Percentiles rank a stretch among this genome's conserved stretches.
phyloP scores from a whole-genome alignment of 805 yeast species.

The Myxozyma neglecta region DNA sequence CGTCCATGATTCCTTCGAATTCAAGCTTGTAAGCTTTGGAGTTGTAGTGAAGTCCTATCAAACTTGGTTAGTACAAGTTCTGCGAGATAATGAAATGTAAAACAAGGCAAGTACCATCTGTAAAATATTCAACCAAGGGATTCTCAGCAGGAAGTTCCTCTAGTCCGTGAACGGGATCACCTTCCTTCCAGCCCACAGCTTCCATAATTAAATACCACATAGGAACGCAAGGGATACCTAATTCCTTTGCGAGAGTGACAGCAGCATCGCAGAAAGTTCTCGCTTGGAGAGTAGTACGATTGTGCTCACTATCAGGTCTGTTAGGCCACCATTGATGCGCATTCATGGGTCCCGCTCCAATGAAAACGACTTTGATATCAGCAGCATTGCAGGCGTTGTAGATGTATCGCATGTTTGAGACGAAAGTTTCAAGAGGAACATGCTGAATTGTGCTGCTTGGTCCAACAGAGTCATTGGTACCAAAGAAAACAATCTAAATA shows the following conservation, averaged over 20 bases:
- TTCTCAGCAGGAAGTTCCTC: conserved; percentile 9
- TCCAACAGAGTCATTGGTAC: conserved; percentile 71
- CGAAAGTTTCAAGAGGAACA: conserved; percentile 54
- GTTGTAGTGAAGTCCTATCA: conserved; percentile 58
- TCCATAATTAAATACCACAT: conserved; percentile 49
- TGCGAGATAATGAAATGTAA: conserved; percentile 37
- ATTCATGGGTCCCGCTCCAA: conserved; percentile 30
- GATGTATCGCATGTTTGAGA: conserved; percentile 50
- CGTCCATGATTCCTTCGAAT: conserved; percentile 47
- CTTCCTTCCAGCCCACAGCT: conserved; percentile 46
- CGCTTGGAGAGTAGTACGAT: conserved; percentile 50
- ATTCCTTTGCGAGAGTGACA: conserved; percentile 46
- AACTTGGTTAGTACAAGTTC: neutral
- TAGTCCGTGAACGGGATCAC: conserved; percentile 21
- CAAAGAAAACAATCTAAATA: conserved; percentile 65
- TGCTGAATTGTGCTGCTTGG: conserved; percentile 44
- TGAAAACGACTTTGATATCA: conserved; percentile 21
- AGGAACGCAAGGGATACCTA: conserved; percentile 60
- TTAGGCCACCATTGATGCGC: conserved; percentile 19
- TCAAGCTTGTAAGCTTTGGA: conserved; percentile 54
- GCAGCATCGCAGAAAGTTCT: conserved; percentile 55
- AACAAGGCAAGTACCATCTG: conserved; percentile 19
- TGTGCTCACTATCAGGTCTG: conserved; percentile 7
- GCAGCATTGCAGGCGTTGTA: conserved; percentile 45
- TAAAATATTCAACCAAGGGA: conserved; percentile 12